phyloP scores from a whole-genome alignment of 1,284 basidiomycete species.

The Chalciporus sp. region DNA sequence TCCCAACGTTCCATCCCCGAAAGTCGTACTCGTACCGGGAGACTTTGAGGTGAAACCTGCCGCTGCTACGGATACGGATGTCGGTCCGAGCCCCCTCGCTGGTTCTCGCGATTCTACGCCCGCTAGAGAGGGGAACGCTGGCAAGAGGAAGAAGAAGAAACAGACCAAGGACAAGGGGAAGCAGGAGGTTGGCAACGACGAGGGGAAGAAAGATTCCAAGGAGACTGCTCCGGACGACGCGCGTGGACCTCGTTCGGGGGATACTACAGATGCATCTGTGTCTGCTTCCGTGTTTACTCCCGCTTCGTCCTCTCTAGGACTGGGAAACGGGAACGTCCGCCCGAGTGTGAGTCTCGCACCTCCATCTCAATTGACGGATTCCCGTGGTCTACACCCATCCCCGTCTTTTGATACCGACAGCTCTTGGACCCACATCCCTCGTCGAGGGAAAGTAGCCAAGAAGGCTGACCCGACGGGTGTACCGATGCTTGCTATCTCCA shows the following conservation, averaged over 20 bases:
- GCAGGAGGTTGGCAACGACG: background rate
- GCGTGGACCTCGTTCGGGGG: constrained; percentile 6
- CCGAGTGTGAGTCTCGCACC: constrained; percentile 1
- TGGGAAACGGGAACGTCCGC: background rate
- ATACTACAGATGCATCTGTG: constrained; percentile 21
- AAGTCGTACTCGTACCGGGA: constrained; percentile 48
- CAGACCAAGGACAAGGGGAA: background rate
- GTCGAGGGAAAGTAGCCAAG: constrained; percentile 9
- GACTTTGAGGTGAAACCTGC: constrained; percentile 32
- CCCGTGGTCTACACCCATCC: constrained; percentile 13
- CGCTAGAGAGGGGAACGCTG: background rate
- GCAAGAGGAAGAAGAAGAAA: background rate
- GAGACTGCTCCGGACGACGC: background rate
- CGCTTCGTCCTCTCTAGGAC: constrained; percentile 3
- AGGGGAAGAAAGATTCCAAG: background rate
- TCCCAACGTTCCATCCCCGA: constrained; percentile 41
- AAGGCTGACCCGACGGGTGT: constrained; percentile 16
- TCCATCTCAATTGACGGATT: background rate
- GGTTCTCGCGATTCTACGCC: background rate
- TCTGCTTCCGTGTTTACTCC: constrained; percentile 7
- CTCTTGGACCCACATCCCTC: constrained; percentile 52
- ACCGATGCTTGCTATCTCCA: constrained; percentile 19
- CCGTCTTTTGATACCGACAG: constrained; percentile 41
- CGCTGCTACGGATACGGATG: background rate
- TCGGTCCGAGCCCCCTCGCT: background rate